Evolutionary conservation across 345 rosid species (phyloP).

Genomic region (Syzygium grande): DNA sequence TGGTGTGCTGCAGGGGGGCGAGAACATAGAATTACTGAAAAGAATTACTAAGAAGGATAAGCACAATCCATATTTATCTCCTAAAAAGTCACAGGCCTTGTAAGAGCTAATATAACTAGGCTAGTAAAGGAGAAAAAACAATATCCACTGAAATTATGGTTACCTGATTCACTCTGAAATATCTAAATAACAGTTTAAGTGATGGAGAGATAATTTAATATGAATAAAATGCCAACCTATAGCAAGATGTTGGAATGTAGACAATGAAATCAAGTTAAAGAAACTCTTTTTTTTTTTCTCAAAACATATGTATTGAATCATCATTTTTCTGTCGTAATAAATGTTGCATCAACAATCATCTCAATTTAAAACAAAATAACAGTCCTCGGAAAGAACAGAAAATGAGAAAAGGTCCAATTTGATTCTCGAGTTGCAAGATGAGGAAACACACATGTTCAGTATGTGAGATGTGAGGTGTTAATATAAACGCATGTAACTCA

Average conservation of each 20-base stretch:
- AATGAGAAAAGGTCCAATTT: background rate
- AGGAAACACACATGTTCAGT: background rate
- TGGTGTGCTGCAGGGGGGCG: conserved; percentile 36
- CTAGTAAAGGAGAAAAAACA: background rate
- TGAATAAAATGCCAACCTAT: background rate
- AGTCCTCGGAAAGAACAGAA: background rate
- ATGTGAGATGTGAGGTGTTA: background rate
- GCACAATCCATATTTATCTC: background rate
- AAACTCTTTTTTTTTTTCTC: background rate
- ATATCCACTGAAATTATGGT: background rate
- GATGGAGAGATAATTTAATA: background rate
- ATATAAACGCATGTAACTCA: conserved; percentile 12
- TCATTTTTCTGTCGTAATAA: background rate
- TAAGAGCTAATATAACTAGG: background rate
- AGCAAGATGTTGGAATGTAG: background rate
- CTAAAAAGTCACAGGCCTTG: background rate
- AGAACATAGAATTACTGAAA: background rate
- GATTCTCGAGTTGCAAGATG: background rate
- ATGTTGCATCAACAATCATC: background rate
- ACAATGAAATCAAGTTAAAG: background rate
- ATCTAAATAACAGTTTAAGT: background rate
- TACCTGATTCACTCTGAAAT: background rate
- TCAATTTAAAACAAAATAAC: background rate
- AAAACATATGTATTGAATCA: background rate
- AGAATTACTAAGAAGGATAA: background rate